Base-by-base conservation (phyloP, 2,329 filamentous ascomycete species). In the Penicillium sp. region DNA sequence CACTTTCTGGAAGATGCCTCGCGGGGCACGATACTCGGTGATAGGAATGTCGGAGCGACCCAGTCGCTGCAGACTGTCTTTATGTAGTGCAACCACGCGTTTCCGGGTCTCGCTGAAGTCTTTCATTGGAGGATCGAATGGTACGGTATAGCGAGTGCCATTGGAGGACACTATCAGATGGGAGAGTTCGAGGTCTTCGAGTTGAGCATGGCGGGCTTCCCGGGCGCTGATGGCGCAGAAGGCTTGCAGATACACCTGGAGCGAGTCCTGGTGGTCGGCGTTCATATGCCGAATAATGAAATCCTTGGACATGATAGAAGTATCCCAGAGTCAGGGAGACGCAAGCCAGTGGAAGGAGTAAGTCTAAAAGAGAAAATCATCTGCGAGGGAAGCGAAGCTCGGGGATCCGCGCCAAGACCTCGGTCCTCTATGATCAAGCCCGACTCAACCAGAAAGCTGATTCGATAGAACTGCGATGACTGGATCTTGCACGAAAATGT, bases 221-320 rank as follows among this genome's bases (percentile, higher is more conserved):
- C 67, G 62, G 6, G 73, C 56, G 11, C 80, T 74, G 30, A 85
- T 69, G 11, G 70, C 62, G 58, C 69, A 72, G 68, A 80, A 87
- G 62, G 87, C 77, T 47, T 80, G 80, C n/a, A 93, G 76, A 65
- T 89, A 94, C 57, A 83, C 75, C 40, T 76, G 69, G 33, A 95
- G 78, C 41, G 86, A 85, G 51, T 78, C 74, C 35, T 74, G 69
- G 67, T 95, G 90, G 63, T 90, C 84, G 29, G 71, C 70, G 68
- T 95, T 95, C 85, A 95, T 92, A 70, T 95, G 89, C 22, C 72
- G 72, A 57, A 90, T 76, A 61, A 87, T 81, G 41, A 80, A 77
- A 41, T 70, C 54, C 56, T 79, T 79, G 41, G 55, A 48, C 47
- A 54, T 57, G 35, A 29, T 44, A 35, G n/a, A n/a, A n/a, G n/a